Evolutionary conservation across 768 basidiomycete species (phyloP).

Genomic region (Russula foetens): DNA sequence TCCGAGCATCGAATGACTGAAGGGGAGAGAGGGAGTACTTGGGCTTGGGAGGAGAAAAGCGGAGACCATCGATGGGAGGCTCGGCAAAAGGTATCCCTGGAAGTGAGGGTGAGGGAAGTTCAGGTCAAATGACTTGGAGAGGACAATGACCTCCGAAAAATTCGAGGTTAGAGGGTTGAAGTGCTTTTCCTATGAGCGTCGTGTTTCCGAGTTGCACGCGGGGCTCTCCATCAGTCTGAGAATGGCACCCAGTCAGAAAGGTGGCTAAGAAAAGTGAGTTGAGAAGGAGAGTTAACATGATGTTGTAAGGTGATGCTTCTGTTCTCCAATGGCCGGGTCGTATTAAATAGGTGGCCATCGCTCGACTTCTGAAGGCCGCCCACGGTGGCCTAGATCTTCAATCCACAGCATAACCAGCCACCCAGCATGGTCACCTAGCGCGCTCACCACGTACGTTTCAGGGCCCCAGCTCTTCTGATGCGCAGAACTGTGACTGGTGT

Average conservation of each 20-base stretch:
- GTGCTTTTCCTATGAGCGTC: slow-evolving; percentile 20
- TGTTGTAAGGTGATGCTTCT: neutral
- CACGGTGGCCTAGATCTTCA: too few species aligned
- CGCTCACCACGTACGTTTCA: too few species aligned
- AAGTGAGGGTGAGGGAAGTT: neutral
- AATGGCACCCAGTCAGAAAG: neutral
- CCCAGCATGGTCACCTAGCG: too few species aligned
- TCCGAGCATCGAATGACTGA: slow-evolving; percentile 25
- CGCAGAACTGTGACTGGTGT: too few species aligned
- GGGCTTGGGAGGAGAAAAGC: slow-evolving; percentile 25
- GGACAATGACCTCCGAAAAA: slow-evolving; percentile 26
- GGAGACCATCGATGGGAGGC: slow-evolving; percentile 26
- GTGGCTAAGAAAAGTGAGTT: neutral
- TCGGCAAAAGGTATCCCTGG: slow-evolving; percentile 31
- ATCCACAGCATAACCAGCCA: too few species aligned
- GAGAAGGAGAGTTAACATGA: neutral
- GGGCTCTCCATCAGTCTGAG: neutral
- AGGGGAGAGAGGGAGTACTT: slow-evolving; percentile 19
- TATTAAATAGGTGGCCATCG: too few species aligned
- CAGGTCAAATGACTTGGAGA: too few species aligned
- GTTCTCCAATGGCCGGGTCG: too few species aligned
- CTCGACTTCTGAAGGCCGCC: too few species aligned
- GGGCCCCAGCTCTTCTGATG: too few species aligned
- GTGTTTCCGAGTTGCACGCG: slow-evolving; percentile 22
- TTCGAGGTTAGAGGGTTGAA: slow-evolving; percentile 20